phyloP scores from a whole-genome alignment of 2,329 filamentous ascomycete genomes.

The Ceratocystis cubensis region DNA sequence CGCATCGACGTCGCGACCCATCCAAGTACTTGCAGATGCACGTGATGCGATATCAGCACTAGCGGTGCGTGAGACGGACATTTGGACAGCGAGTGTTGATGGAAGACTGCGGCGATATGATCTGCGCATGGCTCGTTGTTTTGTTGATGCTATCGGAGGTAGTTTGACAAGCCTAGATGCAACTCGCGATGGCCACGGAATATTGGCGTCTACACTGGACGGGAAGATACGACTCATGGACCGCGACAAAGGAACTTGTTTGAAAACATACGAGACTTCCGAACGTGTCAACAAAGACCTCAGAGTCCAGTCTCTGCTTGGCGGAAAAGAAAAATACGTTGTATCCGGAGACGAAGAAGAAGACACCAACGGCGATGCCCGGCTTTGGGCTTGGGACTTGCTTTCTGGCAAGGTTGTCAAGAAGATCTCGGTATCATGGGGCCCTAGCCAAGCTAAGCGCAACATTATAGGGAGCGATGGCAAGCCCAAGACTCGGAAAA shows the following conservation, averaged over 20 bases:
- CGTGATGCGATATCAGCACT: conserved; percentile 52
- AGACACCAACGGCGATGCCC: conserved; percentile 32
- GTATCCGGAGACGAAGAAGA: conserved; percentile 64
- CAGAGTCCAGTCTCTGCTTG: conserved; percentile 63
- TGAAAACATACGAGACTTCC: conserved; percentile 55
- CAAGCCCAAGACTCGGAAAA: conserved; percentile 45
- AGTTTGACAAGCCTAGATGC: conserved; percentile 64
- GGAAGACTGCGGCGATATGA: conserved; percentile 74
- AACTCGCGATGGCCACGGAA: conserved; percentile 58
- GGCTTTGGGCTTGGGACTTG: conserved; percentile 72
- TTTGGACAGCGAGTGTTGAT: conserved; percentile 71
- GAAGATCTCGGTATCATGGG: conserved; percentile 47
- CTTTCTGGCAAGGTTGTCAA: conserved; percentile 57
- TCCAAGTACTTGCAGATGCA: conserved; percentile 63
- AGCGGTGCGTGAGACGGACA: conserved; percentile 39
- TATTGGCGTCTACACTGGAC: conserved; percentile 66
- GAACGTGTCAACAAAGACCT: conserved; percentile 53
- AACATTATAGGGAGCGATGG: conserved; percentile 47
- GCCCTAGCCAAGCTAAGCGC: conserved; percentile 38
- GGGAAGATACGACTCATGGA: conserved; percentile 71
- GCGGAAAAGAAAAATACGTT: conserved; percentile 62
- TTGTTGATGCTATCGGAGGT: conserved; percentile 56
- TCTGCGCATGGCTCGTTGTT: conserved; percentile 58
- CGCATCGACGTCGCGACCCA: conserved; percentile 41
- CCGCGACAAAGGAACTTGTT: conserved; percentile 55